phyloP scores from a whole-genome alignment of 768 basidiomycete species.

The Leccinum subgranulosum region DNA sequence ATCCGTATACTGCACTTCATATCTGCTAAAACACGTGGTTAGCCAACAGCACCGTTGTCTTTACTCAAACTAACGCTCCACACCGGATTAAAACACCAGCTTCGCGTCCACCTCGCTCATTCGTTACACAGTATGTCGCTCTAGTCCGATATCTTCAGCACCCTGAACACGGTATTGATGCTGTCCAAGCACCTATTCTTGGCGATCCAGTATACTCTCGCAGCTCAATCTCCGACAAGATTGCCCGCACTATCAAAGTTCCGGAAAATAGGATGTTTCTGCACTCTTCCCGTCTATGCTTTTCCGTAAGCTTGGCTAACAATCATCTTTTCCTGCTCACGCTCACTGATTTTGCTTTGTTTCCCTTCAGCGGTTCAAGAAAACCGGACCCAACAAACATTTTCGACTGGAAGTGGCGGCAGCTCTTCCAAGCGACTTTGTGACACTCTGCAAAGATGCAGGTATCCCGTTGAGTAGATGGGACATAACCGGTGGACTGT shows the following conservation, averaged over 20 bases:
- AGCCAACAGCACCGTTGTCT: constrained; percentile 47
- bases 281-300: constrained; percentile 56
- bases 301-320: constrained; percentile 42
- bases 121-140: constrained; percentile 42
- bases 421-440: constrained; percentile 57
- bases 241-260: constrained; percentile 27
- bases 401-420: constrained; percentile 53
- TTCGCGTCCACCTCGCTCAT: constrained; percentile 61
- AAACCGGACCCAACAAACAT: constrained; percentile 42
- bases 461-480: constrained; percentile 39
- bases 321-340: background rate
- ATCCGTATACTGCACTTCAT: constrained; percentile 11
- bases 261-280: constrained; percentile 53
- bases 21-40: constrained; percentile 25
- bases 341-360: background rate
- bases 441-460: constrained; percentile 45
- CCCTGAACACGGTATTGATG: constrained; percentile 10
- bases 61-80: constrained; percentile 53
- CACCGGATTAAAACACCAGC: constrained; percentile 69
- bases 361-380: constrained; percentile 44
- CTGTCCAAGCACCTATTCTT: constrained; percentile 55
- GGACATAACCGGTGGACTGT: constrained; percentile 45
- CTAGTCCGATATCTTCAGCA: background rate
- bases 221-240: constrained; percentile 32
- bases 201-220: constrained; percentile 56